These are phyloP conservation scores for Fraxinus floribunda DNA, from an alignment of 305 asterid species.

Conservation along the genomic window DNA sequence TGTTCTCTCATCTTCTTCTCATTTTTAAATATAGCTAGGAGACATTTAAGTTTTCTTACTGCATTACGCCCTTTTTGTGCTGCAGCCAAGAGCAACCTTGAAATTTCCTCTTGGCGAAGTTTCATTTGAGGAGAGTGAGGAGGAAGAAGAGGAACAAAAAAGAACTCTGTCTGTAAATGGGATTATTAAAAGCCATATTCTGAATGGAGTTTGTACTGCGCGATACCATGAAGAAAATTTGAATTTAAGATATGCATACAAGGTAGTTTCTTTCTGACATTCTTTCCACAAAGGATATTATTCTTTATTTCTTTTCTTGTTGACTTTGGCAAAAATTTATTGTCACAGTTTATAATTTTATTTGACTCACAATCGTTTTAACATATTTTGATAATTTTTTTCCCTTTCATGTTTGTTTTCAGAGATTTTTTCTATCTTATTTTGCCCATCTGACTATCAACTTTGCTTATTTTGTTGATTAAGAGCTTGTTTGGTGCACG, in stretches of 20 bases:
- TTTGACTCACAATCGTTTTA: background rate
- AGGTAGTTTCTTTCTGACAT: slow-evolving; percentile 48
- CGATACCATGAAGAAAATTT: slow-evolving; percentile 58
- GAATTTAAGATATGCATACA: slow-evolving; percentile 67
- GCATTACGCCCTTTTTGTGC: slow-evolving; percentile 5
- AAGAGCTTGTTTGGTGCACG: background rate
- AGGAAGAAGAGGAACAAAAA: slow-evolving; percentile 59
- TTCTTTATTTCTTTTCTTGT: background rate
- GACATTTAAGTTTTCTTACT: background rate
- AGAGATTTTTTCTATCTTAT: background rate
- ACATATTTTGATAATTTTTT: background rate
- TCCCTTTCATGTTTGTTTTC: background rate
- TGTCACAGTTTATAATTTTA: background rate
- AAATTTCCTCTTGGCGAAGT: slow-evolving; percentile 83
- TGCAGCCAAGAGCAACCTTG: slow-evolving; percentile 81
- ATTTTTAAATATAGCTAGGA: background rate
- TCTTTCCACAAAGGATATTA: background rate
- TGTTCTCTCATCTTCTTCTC: background rate
- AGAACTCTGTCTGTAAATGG: slow-evolving; percentile 57
- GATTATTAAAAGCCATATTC: slow-evolving; percentile 46
- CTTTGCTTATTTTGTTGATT: background rate
- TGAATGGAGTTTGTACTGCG: slow-evolving; percentile 74
- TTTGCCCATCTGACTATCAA: background rate
- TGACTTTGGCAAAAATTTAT: background rate
- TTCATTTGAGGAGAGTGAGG: slow-evolving; percentile 70